Evolutionary conservation across 1,284 basidiomycete genomes (phyloP).

Genomic region (Ganoderma lucidum): DNA sequence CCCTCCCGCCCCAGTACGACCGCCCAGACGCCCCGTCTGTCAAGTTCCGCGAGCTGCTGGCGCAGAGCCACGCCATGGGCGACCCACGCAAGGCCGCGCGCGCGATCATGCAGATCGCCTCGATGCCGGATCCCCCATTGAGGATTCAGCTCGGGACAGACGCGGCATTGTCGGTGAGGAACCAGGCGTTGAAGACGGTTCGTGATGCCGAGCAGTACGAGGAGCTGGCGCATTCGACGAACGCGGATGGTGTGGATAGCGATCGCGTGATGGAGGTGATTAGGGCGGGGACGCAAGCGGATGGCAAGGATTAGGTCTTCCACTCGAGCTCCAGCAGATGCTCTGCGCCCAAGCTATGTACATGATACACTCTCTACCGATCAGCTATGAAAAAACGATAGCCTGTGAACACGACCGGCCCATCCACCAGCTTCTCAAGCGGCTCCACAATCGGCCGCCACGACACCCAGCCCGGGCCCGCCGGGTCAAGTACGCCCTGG

Average conservation of each 20-base stretch:
- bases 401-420: neutral
- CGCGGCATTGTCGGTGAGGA: slow-evolving; percentile 37
- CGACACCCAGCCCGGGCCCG: neutral
- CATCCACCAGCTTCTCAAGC: neutral
- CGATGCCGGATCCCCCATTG: slow-evolving; percentile 40
- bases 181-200: slow-evolving; percentile 41
- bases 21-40: slow-evolving; percentile 10
- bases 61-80: slow-evolving; percentile 2
- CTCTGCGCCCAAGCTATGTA: too few species aligned
- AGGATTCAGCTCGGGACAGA: slow-evolving; percentile 47
- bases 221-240: slow-evolving; percentile 28
- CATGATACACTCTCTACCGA: too few species aligned
- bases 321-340: too few species aligned
- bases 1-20: slow-evolving; percentile 14
- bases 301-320: neutral
- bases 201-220: slow-evolving; percentile 15
- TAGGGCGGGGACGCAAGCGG: neutral
- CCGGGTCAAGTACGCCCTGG: neutral
- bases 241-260: slow-evolving; percentile 27
- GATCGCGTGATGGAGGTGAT: slow-evolving; percentile 17
- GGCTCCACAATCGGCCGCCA: neutral
- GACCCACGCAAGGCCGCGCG: slow-evolving; percentile 8
- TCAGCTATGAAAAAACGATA: neutral
- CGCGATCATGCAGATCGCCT: slow-evolving; percentile 35
- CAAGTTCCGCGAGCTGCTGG: slow-evolving; percentile 8